phyloP scores from a whole-genome alignment of 1,139 yeast genomes.

The Geotrichum phurueaensis region DNA sequence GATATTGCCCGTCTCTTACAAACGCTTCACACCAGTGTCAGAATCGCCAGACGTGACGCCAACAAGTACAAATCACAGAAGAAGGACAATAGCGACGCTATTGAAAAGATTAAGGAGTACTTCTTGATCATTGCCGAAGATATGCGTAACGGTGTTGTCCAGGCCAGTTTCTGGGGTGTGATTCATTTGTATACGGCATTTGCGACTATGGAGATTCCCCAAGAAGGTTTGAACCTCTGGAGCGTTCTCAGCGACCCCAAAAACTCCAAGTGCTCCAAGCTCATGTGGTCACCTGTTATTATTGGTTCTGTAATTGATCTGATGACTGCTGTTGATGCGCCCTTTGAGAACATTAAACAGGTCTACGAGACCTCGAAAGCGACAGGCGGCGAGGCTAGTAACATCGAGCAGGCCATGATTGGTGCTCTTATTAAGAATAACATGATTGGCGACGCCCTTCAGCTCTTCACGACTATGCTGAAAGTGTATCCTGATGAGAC shows the following conservation, averaged over 20 bases:
- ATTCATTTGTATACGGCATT: conserved; percentile 55
- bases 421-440: conserved; percentile 52
- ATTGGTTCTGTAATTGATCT: conserved; percentile 69
- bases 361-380: conserved; percentile 43
- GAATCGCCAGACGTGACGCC: conserved; percentile 15
- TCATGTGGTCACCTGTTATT: conserved; percentile 46
- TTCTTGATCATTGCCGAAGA: conserved; percentile 41
- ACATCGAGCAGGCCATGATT: conserved; percentile 54
- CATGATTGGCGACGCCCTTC: conserved; percentile 47
- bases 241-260: conserved; percentile 18
- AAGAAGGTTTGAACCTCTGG: conserved; percentile 53
- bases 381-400: conserved; percentile 36
- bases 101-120: conserved; percentile 16
- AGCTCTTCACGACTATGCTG: conserved; percentile 43
- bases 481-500: conserved; percentile 32
- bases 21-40: conserved; percentile 25
- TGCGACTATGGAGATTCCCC: conserved; percentile 47
- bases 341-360: conserved; percentile 52
- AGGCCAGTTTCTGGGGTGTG: conserved; percentile 47
- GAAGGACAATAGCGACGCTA: conserved; percentile 14
- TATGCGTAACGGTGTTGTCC: conserved; percentile 40
- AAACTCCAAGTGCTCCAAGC: conserved; percentile 11
- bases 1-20: conserved; percentile 28
- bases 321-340: conserved; percentile 53
- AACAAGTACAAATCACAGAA: conserved; percentile 19